phyloP scores from a whole-genome alignment of 306 rosid genomes.

The Pyrus pyrifolia region DNA sequence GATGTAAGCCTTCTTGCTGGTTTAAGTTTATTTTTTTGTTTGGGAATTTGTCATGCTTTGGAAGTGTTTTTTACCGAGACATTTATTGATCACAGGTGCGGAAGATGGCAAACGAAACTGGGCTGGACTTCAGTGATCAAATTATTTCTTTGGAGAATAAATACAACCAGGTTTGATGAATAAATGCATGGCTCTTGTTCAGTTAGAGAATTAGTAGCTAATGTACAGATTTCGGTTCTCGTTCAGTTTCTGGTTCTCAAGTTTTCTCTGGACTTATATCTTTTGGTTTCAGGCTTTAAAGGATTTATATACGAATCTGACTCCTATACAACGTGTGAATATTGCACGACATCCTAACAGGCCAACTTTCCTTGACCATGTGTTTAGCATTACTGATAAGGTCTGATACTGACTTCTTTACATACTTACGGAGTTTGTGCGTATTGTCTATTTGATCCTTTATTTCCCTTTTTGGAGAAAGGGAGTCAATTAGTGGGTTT shows the following conservation, averaged over 20 bases:
- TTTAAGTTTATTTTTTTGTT: slow-evolving; percentile 16
- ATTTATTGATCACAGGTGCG: slow-evolving; percentile 45
- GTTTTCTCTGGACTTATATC: slow-evolving; percentile 9
- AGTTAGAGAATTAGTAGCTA: not conserved
- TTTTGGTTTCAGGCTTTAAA: slow-evolving; percentile 60
- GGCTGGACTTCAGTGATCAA: slow-evolving; percentile 87
- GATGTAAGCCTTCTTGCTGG: slow-evolving; percentile 44
- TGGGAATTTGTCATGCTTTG: not conserved
- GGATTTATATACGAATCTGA: slow-evolving; percentile 57
- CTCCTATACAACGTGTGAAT: slow-evolving; percentile 78
- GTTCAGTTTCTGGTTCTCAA: not conserved
- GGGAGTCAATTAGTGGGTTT: not conserved
- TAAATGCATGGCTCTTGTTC: not conserved
- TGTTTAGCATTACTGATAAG: slow-evolving; percentile 86
- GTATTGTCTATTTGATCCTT: slow-evolving; percentile 9
- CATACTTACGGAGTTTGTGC: not conserved
- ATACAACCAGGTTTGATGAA: slow-evolving; percentile 59
- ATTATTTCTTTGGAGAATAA: slow-evolving; percentile 62
- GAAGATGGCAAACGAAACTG: slow-evolving; percentile 83
- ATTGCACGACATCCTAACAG: slow-evolving; percentile 96
- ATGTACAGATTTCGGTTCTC: not conserved
- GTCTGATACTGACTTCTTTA: slow-evolving; percentile 25
- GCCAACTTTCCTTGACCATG: slow-evolving; percentile 92
- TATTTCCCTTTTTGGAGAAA: not conserved
- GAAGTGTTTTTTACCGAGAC: not conserved